Evolutionary conservation across 208 protist species (phyloP).

Genomic region (Borovskyia barvae): DNA sequence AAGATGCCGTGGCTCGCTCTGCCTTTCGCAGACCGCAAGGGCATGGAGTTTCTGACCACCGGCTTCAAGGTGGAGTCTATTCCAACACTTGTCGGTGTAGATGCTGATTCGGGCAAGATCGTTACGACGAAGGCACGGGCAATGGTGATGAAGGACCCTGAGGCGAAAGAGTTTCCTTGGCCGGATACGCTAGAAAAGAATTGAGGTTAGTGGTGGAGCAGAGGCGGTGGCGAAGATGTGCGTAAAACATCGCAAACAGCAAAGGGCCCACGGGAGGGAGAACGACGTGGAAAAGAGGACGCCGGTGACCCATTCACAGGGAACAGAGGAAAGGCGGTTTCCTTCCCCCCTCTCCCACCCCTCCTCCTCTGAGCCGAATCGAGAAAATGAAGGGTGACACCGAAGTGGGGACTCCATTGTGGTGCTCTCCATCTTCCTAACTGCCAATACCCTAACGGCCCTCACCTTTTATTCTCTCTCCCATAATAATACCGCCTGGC

Average conservation of each 20-base stretch:
- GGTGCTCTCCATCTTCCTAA: no score
- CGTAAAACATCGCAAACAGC: not conserved
- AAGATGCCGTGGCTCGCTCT: constrained; percentile 86
- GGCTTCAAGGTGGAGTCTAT: constrained; percentile 75
- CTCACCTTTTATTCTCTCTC: no score
- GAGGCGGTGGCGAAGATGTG: not conserved
- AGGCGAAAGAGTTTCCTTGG: constrained; percentile 76
- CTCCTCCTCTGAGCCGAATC: no score
- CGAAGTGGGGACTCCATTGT: no score
- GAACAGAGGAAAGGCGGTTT: no score
- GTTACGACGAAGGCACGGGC: constrained; percentile 59
- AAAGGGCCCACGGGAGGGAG: no score
- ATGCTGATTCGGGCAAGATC: constrained; percentile 72
- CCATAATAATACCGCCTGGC: no score
- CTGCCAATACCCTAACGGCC: no score
- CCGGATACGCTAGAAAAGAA: constrained; percentile 18
- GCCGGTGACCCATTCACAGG: no score
- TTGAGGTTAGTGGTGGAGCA: constrained; percentile 9
- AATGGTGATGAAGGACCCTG: constrained; percentile 60
- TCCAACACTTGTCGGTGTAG: constrained; percentile 71
- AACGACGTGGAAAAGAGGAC: no score
- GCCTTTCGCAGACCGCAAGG: constrained; percentile 49
- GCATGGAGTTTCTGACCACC: constrained; percentile 45
- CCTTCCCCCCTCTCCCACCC: no score
- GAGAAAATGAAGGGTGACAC: not conserved